Evolutionary conservation across 352 stramenopile genomes (phyloP).

Genomic region (Globisporangium canariense): DNA sequence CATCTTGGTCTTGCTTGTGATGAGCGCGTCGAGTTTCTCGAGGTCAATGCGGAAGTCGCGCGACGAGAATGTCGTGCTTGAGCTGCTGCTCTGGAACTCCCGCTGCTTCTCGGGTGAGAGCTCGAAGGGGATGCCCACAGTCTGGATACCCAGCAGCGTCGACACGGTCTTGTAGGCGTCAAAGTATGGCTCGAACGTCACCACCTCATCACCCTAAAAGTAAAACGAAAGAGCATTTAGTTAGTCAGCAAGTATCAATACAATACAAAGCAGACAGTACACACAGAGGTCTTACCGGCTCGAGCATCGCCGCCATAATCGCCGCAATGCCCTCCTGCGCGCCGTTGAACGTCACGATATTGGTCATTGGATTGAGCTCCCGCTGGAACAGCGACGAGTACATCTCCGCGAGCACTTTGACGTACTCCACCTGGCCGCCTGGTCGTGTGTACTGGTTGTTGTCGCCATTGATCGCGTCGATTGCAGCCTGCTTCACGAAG

Average conservation of each 20-base stretch:
- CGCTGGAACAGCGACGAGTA: slow-evolving; percentile 72
- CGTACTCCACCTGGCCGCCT: slow-evolving; percentile 76
- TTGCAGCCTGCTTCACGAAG: slow-evolving; percentile 87
- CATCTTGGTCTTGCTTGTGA: slow-evolving; percentile 92
- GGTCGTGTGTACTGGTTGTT: slow-evolving; percentile 90
- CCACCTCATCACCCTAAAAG: slow-evolving; percentile 69
- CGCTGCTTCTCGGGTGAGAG: slow-evolving; percentile 42
- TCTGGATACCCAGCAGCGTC: slow-evolving; percentile 78
- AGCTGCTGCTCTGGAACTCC: slow-evolving; percentile 33
- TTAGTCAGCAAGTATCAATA: no score
- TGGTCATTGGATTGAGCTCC: slow-evolving; percentile 64
- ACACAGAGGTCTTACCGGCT: slow-evolving; percentile 32
- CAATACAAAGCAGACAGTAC: not conserved
- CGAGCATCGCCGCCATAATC: slow-evolving; percentile 73
- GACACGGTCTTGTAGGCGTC: slow-evolving; percentile 87
- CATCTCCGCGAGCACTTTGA: slow-evolving; percentile 73
- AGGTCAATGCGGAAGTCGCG: slow-evolving; percentile 84
- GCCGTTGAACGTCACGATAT: slow-evolving; percentile 88
- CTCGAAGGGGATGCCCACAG: slow-evolving; percentile 66
- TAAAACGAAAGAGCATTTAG: not conserved
- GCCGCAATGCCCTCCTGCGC: slow-evolving; percentile 85
- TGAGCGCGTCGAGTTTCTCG: slow-evolving; percentile 71
- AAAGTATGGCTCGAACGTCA: slow-evolving; percentile 90
- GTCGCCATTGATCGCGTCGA: slow-evolving; percentile 72
- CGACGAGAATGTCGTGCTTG: slow-evolving; percentile 48